Conservation (phyloP, 2,329 filamentous ascomycete species). For the Rhynchosporium secalis region DNA sequence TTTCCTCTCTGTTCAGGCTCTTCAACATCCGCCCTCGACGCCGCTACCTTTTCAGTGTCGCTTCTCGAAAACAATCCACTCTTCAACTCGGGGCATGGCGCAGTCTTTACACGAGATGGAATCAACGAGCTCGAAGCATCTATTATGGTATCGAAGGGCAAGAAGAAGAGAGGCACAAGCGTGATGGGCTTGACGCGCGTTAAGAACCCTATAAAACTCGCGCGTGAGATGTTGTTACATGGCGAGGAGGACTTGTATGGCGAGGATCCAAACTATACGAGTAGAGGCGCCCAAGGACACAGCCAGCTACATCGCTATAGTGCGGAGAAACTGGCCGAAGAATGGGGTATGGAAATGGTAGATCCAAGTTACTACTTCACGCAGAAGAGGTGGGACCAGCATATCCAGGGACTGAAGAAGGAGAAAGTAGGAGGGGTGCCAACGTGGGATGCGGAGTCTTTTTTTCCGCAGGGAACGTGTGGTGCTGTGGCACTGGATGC, state of each 20-base stretch:
- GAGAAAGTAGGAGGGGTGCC: conserved; percentile 48
- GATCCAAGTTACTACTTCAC: conserved; percentile 74
- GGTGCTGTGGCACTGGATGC: conserved; percentile 79
- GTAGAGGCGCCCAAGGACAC: conserved; percentile 60
- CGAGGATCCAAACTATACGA: conserved; percentile 35
- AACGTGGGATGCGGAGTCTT: conserved; percentile 62
- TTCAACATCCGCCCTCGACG: conserved; percentile 61
- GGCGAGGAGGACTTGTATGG: conserved; percentile 62
- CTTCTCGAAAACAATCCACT: conserved; percentile 77
- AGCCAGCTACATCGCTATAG: conserved; percentile 66
- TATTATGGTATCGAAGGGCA: conserved; percentile 77
- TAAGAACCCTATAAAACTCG: conserved; percentile 78
- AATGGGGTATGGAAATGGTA: conserved; percentile 71
- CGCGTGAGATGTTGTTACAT: conserved; percentile 66
- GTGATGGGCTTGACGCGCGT: conserved; percentile 72
- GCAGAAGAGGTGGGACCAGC: conserved; percentile 75
- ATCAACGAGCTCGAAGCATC: conserved; percentile 84
- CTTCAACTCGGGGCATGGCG: conserved; percentile 82
- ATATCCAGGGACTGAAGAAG: conserved; percentile 57
- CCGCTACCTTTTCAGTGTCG: conserved; percentile 72
- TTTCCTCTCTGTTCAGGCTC: conserved; percentile 51
- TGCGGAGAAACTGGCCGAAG: conserved; percentile 66
- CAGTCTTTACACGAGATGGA: conserved; percentile 82
- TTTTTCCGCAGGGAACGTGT: conserved; percentile 79
- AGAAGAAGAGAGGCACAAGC: conserved; percentile 74